Percentiles rank a stretch among this genome's conserved stretches.
Evolutionary conservation across 306 rosid genomes (phyloP).

Genomic region (Casuarina equisetifolia): DNA sequence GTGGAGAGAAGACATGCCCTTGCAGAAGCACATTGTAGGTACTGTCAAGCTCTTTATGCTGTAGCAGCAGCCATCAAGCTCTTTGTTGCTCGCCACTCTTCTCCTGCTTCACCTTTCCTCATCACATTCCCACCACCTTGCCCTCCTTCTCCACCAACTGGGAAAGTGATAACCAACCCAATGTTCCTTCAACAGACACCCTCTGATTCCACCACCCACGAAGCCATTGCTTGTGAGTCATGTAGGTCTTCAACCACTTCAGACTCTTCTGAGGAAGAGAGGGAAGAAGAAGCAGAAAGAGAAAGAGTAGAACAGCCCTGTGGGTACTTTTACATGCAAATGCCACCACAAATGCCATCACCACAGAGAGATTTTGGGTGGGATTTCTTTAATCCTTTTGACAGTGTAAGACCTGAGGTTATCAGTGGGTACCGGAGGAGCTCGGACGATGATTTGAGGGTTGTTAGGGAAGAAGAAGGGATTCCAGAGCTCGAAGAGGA

Average conservation of each 20-base stretch:
- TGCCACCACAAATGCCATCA: conserved; percentile 75
- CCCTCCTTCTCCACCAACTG: conserved; percentile 45
- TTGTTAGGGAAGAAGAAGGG: conserved; percentile 96
- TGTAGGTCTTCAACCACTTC: conserved; percentile 57
- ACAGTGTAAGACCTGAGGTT: conserved; percentile 60
- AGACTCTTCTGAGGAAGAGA: conserved; percentile 67
- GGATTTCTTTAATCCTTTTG: conserved; percentile 95
- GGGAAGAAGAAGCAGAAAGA: conserved; percentile 35
- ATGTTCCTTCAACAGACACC: conserved; percentile 83
- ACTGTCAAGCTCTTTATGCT: conserved; percentile 66
- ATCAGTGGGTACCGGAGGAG: conserved; percentile 52
- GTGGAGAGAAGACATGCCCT: conserved; percentile 83
- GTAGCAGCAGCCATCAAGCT: conserved; percentile 77
- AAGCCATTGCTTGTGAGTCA: conserved; percentile 53
- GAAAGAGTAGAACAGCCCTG: conserved; percentile 37
- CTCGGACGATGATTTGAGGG: conserved; percentile 77
- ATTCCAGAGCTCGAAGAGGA: conserved; percentile 95
- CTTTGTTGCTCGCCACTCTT: conserved; percentile 87
- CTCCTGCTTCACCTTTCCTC: conserved; percentile 79
- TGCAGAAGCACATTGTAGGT: conserved; percentile 90
- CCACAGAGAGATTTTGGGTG: conserved; percentile 85
- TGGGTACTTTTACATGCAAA: conserved; percentile 80
- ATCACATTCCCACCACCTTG: conserved; percentile 77
- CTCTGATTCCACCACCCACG: conserved; percentile 63
- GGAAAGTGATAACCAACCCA: conserved; percentile 70